Evolutionary conservation across 768 basidiomycete species (phyloP), one percentile per base, ranked within the genome.

Genomic region (Hortiboletus flavorubellus): DNA sequence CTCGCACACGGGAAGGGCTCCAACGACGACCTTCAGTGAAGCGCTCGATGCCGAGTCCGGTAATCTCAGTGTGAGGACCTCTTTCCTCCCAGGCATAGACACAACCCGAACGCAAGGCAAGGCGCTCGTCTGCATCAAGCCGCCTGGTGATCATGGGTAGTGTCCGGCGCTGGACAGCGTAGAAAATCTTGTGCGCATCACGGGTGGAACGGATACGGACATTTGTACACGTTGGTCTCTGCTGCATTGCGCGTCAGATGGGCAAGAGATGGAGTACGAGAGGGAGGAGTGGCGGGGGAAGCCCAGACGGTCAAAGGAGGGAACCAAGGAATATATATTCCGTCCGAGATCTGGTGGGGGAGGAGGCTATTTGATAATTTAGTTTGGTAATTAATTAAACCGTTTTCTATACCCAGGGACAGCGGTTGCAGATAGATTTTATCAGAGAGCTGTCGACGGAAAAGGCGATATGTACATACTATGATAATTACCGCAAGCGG

Each of bases 1-100:
- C 90, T 70, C 90, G 81, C 54, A 92, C 89, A 52, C 90, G 83
- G 46, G 88, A 90, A 39, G 90, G 85, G 40, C 86, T 87, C 90
- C 90, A 92, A 59, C 85, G 79, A 63, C 85, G 79, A 23, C 90
- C 90, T 68, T 92, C 90, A 5, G 90, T 92, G 71, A 90, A 92
- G 30, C 90, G 80, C 65, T 92, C 91, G 65, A 92, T 92, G 31
- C 88, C 87, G 33, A 89, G 77, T 14, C 89, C 88, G 3, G 86
- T 87, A 14, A 88, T 81, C 69, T 89, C 89, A 23, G 81, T 80
- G 61, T 85, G 82, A 15, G 87, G 85, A 23, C 82, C 82, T 46
- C 88, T 77, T 65, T 90, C 89, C 72, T 90, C 89, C 89, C 89
- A 81, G 49, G 79, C 79, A 51, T 80, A 82, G 37, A 82, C 78